These are phyloP conservation scores for Fusarium avenaceum DNA, from an alignment of 2,329 filamentous ascomycete genomes.

Conservation along the genomic window DNA sequence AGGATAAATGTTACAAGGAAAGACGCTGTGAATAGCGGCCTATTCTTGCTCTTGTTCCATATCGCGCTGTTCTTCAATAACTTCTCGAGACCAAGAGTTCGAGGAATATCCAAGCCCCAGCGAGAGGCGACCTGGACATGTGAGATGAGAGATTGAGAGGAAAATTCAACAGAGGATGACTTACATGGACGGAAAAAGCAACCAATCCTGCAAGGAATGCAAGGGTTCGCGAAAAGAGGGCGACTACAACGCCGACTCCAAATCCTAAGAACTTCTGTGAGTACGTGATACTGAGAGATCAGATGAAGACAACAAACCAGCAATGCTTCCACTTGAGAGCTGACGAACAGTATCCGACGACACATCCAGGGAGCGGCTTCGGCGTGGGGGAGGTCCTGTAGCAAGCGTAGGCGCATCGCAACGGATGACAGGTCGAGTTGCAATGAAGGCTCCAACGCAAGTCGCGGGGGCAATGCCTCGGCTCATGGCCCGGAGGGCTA, in stretches of 20 bases:
- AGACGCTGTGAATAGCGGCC: conserved; percentile 74
- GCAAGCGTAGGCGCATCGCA: conserved; percentile 49
- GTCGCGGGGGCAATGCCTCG: conserved; percentile 49
- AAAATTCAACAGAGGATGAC: conserved; percentile 32
- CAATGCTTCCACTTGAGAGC: conserved; percentile 67
- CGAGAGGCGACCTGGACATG: conserved; percentile 58
- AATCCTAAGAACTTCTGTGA: conserved; percentile 63
- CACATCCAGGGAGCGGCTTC: conserved; percentile 36
- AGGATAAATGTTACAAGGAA: conserved; percentile 81
- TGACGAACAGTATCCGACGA: conserved; percentile 59
- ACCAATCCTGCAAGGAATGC: conserved; percentile 75
- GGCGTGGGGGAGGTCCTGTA: conserved; percentile 33
- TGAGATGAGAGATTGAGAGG: conserved; percentile 22
- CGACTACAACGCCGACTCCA: conserved; percentile 73
- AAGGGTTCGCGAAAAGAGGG: conserved; percentile 78
- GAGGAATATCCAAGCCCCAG: conserved; percentile 58
- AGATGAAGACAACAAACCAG: conserved; percentile 55
- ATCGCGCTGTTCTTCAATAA: conserved; percentile 57
- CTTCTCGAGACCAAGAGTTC: conserved; percentile 56
- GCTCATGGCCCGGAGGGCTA: conserved; percentile 46
- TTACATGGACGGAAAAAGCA: conserved; percentile 74
- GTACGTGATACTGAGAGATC: background rate
- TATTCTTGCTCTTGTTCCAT: conserved; percentile 65
- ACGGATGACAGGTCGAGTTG: conserved; percentile 46
- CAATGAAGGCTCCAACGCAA: conserved; percentile 47